These are phyloP conservation scores for Holtermanniella nyarrowii DNA, from an alignment of 768 basidiomycete genomes.

Conservation along the genomic window DNA sequence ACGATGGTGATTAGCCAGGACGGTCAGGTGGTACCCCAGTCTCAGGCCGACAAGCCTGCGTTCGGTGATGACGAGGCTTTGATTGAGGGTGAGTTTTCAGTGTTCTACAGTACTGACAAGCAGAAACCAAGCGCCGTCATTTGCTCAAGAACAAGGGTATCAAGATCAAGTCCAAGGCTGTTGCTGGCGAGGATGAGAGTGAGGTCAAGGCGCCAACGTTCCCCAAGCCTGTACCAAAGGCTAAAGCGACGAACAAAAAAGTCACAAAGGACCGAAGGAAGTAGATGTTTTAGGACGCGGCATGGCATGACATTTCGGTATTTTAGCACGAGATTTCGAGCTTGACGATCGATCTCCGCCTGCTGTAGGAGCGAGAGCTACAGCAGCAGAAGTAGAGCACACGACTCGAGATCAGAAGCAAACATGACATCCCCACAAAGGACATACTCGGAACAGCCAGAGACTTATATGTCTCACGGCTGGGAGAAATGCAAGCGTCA, in stretches of 20 bases:
- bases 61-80: conserved; percentile 69
- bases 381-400: too few relatives aligned
- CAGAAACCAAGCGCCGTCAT: conserved; percentile 42
- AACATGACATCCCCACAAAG: not conserved
- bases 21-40: conserved; percentile 15
- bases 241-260: conserved; percentile 16
- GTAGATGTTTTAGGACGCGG: too few relatives aligned
- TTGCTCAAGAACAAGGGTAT: conserved; percentile 45
- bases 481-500: conserved; percentile 36
- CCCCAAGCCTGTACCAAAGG: conserved; percentile 9
- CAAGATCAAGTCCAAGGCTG: conserved; percentile 25
- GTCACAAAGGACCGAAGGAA: conserved; percentile 16
- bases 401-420: too few relatives aligned
- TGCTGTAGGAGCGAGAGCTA: too few relatives aligned
- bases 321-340: too few relatives aligned
- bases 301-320: too few relatives aligned
- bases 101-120: conserved; percentile 30
- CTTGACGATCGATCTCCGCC: not conserved
- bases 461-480: conserved; percentile 8
- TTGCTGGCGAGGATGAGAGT: not conserved
- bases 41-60: conserved; percentile 35
- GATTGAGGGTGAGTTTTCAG: conserved; percentile 55
- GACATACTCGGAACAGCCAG: not conserved
- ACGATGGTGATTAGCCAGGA: conserved; percentile 34
- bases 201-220: conserved; percentile 5